Evolutionary conservation across 108 stramenopile genomes (phyloP).

Genomic region (Conticribra weissflogii): DNA sequence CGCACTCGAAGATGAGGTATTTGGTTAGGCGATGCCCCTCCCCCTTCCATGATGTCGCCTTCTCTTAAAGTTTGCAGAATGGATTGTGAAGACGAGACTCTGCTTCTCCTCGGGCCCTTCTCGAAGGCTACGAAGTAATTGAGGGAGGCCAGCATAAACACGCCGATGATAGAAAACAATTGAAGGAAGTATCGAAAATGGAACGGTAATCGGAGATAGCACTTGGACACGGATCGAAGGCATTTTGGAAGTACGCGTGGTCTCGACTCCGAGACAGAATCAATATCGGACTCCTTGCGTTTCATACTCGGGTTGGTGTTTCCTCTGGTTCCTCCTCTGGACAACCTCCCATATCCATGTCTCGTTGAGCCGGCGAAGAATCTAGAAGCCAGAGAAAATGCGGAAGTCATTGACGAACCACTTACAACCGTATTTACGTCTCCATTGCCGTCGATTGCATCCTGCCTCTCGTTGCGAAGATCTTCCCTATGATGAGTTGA

Average conservation of each 20-base stretch:
- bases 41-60: conserved; percentile 11
- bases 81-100: neutral
- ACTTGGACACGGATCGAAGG: neutral
- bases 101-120: neutral
- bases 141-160: conserved; percentile 30
- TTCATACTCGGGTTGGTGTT: neutral
- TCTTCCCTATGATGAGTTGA: neutral
- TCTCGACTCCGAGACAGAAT: conserved; percentile 1
- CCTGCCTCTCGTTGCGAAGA: neutral
- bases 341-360: too few relatives aligned
- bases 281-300: neutral
- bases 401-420: conserved; percentile 4
- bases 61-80: neutral
- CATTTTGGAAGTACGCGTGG: neutral
- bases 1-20: conserved; percentile 27
- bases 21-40: conserved; percentile 24
- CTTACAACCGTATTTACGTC: too few relatives aligned
- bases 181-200: conserved; percentile 31
- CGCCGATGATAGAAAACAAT: conserved; percentile 26
- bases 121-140: conserved; percentile 46
- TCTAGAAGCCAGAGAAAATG: conserved; percentile 4
- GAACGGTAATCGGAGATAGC: conserved; percentile 23
- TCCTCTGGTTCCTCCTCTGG: neutral
- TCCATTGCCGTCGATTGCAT: neutral
- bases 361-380: neutral